Base-by-base conservation (phyloP, 805 yeast genomes). In the Diddensiella transvaalensis region DNA sequence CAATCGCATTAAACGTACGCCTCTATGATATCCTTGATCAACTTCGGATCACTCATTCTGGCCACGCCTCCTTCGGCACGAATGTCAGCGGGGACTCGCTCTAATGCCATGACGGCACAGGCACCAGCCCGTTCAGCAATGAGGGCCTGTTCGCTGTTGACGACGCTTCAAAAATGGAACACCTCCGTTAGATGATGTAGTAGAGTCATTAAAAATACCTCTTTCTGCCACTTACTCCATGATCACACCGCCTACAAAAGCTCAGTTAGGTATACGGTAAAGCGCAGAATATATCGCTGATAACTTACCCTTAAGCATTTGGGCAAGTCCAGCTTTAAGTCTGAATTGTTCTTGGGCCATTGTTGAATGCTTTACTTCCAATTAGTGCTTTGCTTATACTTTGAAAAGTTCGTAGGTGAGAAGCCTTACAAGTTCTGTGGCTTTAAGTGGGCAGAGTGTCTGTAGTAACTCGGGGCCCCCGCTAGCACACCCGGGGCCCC, bases 101-200 rank as follows among this genome's bases (percentile, higher is more conserved):
- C 95, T 55, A 86, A 73, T 3, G 95, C 95, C 95, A 86, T 86
- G 19, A 86, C 95, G 11, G 95, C 91, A 69, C 87, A 83, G 11
- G 95, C 95, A 51, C 95, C 95, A 2, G 95, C 91, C 47, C 70
- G 73, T 65, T 86, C 91, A 21, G 95, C 95, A 45, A 86, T 78
- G 39, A 72, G 65, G 19, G 95, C 95, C 68, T 86, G 93, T 60
- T 86, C 93, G 30, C 83, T 82, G 50, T 74, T 84, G 50, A 85
- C 87, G 33, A 85, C 93, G 61, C 63, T 60, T 36, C n/a, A n/a
- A n/a, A n/a, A n/a, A n/a, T n/a, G n/a, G n/a, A 4, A 39, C 22
- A 15, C 3, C 23, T 4, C 6, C 13, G 17, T 11, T 39, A 22
- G 42, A 17, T n/a, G 22, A 33, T 36, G 3, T 3, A 3, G 3